These are phyloP conservation scores for Fusarium sp. DNA, from an alignment of 2,329 filamentous ascomycete species.

Conservation along the genomic window DNA sequence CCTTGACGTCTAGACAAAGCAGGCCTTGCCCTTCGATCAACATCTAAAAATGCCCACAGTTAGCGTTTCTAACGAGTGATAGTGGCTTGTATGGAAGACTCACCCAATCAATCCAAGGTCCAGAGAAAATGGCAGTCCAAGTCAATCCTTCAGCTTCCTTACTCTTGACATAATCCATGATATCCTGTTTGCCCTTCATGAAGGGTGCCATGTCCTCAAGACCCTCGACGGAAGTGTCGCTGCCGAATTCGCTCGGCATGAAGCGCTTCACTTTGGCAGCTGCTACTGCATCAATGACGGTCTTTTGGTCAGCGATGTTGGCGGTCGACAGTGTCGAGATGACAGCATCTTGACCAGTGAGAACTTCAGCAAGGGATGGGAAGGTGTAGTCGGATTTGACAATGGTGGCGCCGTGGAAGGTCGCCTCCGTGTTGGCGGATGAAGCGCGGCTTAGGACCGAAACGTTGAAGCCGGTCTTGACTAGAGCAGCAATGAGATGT, in stretches of 20 bases:
- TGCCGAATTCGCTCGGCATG: constrained; percentile 15
- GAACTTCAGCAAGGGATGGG: rapidly evolving
- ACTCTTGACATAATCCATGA: constrained; percentile 12
- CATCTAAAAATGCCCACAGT: not conserved
- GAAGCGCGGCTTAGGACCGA: rapidly evolving
- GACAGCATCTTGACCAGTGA: not conserved
- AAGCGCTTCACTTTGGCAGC: constrained; percentile 14
- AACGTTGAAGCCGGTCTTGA: rapidly evolving
- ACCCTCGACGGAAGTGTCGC: not conserved
- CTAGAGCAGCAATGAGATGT: not conserved
- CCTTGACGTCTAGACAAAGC: not conserved
- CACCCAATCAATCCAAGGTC: constrained; percentile 19
- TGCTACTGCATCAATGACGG: constrained; percentile 1
- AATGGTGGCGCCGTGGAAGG: not conserved
- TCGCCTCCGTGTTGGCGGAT: rapidly evolving
- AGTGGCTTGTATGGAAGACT: rapidly evolving
- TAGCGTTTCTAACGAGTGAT: rapidly evolving
- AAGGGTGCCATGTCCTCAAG: constrained; percentile 11
- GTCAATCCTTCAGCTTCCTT: not conserved
- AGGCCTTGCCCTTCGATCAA: not conserved
- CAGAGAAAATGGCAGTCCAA: constrained; percentile 6
- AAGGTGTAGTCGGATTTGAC: constrained; percentile 6
- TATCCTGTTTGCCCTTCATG: not conserved
- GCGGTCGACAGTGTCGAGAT: constrained; percentile 13
- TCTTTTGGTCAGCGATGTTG: constrained; percentile 9